Base-by-base conservation (phyloP, 495 filamentous ascomycete species). In the Echria macrotheca region DNA sequence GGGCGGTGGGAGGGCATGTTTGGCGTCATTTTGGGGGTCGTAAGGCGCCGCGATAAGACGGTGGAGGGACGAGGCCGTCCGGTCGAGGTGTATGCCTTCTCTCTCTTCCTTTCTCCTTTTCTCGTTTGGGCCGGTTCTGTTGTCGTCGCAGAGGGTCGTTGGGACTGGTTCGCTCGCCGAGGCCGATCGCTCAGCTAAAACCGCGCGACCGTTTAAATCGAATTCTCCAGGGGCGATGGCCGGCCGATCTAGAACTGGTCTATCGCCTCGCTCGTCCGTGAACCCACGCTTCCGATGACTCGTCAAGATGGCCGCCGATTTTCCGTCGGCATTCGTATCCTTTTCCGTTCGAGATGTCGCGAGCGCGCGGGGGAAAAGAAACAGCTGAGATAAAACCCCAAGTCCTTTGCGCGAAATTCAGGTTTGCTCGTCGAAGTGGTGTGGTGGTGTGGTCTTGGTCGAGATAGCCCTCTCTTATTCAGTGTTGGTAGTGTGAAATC, bases 1-100 rank as follows among this genome's bases (percentile, higher is more conserved):
- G 88, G 85, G 31, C 86, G 75, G 71, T 91, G 89, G 49, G 85
- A 87, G 1, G 85, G 73, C 80, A 84, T 84, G 41, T 45, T 75
- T 48, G 19, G 14, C 4, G 26, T 33, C 8, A 0, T n/a, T n/a
- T n/a, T 31, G 42, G 1, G 28, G 28, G 38, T 41, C 22, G 37
- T 8, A 15, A 7, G 35, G 10, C 8, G 14, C 4, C 15, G 37
- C 5, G 17, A 21, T 23, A 21, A 5, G 38, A 17, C 10, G 22
- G 38, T 17, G 17, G 21, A 14, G 2, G 38, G 15, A 11, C 18
- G 4, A 8, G 38, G 21, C 9, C 6, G 8, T 2, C 6, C 9
- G 2, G 14, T 14, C 11, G 11, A 3, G 10, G 5, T 9, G 8
- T 14, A 5, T 37, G 35, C 5, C 21, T 37, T 14, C 35, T 6